A percentile compares a stretch with the other conserved stretches of the same genome.
Evolutionary conservation across 768 basidiomycete species (phyloP).

Genomic region (Termitomyces sp.): DNA sequence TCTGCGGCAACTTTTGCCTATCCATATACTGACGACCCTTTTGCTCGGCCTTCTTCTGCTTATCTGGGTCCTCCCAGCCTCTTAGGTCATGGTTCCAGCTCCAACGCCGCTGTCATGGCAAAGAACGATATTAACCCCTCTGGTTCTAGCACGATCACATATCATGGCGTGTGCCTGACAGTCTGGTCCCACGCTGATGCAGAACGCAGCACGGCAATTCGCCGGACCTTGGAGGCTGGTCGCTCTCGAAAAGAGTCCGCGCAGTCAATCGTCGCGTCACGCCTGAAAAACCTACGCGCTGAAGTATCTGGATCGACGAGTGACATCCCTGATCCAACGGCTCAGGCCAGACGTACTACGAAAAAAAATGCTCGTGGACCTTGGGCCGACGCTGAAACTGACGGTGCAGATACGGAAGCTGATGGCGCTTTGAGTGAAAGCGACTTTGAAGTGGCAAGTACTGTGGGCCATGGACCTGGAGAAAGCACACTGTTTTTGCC

Average conservation of each 20-base stretch:
- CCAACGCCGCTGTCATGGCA: conserved; percentile 29
- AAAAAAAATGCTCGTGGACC: conserved; percentile 64
- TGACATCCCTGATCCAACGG: conserved; percentile 51
- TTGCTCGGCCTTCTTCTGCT: conserved; percentile 75
- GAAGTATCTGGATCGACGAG: conserved; percentile 45
- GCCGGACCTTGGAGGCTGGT: conserved; percentile 76
- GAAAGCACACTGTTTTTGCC: conserved; percentile 89
- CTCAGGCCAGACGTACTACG: conserved; percentile 55
- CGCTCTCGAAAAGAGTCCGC: conserved; percentile 78
- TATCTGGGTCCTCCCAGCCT: conserved; percentile 78
- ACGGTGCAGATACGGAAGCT: conserved; percentile 70
- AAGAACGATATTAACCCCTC: conserved; percentile 32
- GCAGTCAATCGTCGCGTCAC: conserved; percentile 67
- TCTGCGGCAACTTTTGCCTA: conserved; percentile 73
- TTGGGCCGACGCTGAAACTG: conserved; percentile 74
- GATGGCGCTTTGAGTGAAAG: conserved; percentile 82
- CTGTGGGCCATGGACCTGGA: conserved; percentile 77
- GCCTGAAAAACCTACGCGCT: conserved; percentile 63
- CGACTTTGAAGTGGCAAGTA: conserved; percentile 81
- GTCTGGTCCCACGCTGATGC: conserved; percentile 96
- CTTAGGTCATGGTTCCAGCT: conserved; percentile 46
- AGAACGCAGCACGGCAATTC: conserved; percentile 80
- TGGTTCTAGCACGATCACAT: conserved; percentile 56
- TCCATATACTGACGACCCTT: conserved; percentile 75
- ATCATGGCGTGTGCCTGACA: conserved; percentile 89